phyloP scores from a whole-genome alignment of 2,329 filamentous ascomycete genomes.

The Epichloe aotearoae region DNA sequence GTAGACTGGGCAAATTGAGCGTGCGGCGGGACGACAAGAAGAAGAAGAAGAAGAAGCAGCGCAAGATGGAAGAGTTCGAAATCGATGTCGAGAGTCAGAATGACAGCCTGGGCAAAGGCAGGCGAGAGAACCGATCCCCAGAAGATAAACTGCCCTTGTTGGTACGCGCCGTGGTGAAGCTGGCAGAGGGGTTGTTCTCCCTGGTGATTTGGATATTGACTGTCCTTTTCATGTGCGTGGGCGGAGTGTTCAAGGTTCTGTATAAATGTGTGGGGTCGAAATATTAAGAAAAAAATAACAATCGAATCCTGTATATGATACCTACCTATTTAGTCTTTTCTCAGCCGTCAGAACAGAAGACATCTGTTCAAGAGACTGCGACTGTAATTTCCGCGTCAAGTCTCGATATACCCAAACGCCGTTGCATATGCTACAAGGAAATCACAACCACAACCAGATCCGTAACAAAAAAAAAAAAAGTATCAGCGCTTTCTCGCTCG shows the following conservation, averaged over 20 bases:
- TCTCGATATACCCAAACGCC: slow-evolving; percentile 1
- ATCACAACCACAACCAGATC: neutral
- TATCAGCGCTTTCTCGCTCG: slow-evolving; percentile 45
- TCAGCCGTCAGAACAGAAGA: neutral
- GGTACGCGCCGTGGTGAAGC: slow-evolving; percentile 34
- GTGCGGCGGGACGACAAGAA: slow-evolving; percentile 15
- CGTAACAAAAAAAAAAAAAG: slow-evolving; percentile 4
- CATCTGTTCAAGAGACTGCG: neutral
- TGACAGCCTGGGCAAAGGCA: slow-evolving; percentile 26
- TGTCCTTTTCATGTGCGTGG: slow-evolving; percentile 39
- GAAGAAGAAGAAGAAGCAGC: slow-evolving; percentile 16
- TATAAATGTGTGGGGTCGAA: slow-evolving; percentile 36
- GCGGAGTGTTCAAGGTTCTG: slow-evolving; percentile 35
- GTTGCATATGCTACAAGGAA: neutral
- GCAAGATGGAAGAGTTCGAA: slow-evolving; percentile 42
- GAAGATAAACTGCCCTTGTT: slow-evolving; percentile 37
- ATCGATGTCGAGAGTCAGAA: slow-evolving; percentile 51
- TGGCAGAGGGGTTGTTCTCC: slow-evolving; percentile 40
- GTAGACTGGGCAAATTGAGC: slow-evolving; percentile 18
- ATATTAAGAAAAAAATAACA: slow-evolving; percentile 15
- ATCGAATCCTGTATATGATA: too few species aligned
- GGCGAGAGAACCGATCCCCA: slow-evolving; percentile 24
- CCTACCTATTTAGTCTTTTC: slow-evolving; percentile 5
- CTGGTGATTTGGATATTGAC: slow-evolving; percentile 45
- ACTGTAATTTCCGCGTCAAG: neutral